phyloP scores from a whole-genome alignment of 495 filamentous ascomycete species.

The Neurospora terricola region DNA sequence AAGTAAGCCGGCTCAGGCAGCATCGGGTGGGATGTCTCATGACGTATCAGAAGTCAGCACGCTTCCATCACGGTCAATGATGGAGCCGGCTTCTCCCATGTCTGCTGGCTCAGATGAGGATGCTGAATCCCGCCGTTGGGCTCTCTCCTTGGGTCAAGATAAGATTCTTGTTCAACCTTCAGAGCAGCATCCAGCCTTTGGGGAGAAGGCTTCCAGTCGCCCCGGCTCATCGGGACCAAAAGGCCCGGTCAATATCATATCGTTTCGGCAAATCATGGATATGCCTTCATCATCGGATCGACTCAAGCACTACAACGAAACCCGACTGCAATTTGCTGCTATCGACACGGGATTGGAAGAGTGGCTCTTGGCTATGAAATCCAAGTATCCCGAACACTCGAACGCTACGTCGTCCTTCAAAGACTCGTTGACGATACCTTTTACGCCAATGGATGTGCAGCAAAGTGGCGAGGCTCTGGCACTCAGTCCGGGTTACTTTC shows the following conservation, averaged over 20 bases:
- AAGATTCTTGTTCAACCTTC: slow-evolving; percentile 24
- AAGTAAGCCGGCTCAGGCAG: background rate
- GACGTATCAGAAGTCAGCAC: slow-evolving; percentile 28
- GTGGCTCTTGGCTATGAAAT: slow-evolving; percentile 51
- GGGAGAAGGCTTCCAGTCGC: background rate
- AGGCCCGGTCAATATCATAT: slow-evolving; percentile 32
- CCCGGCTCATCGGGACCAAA: background rate
- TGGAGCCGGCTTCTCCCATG: slow-evolving; percentile 28
- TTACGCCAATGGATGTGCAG: slow-evolving; percentile 22
- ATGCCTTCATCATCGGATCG: slow-evolving; percentile 52
- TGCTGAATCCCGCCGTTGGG: slow-evolving; percentile 3
- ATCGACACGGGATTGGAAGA: slow-evolving; percentile 63
- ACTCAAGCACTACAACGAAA: slow-evolving; percentile 57
- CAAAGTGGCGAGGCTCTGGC: slow-evolving; percentile 2
- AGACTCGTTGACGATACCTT: slow-evolving; percentile 10
- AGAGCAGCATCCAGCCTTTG: slow-evolving; percentile 31
- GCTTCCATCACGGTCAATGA: slow-evolving; percentile 14
- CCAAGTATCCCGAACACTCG: slow-evolving; percentile 27
- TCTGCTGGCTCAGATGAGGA: slow-evolving; percentile 16
- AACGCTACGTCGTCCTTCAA: slow-evolving; percentile 17
- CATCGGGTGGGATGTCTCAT: slow-evolving; percentile 15
- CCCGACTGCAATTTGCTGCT: slow-evolving; percentile 56
- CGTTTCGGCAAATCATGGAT: slow-evolving; percentile 65
- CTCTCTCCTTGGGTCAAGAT: slow-evolving; percentile 33
- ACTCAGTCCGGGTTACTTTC: slow-evolving; percentile 40